phyloP scores from a whole-genome alignment of 495 filamentous ascomycete species.

The Penicillium macrosclerotiorum region DNA sequence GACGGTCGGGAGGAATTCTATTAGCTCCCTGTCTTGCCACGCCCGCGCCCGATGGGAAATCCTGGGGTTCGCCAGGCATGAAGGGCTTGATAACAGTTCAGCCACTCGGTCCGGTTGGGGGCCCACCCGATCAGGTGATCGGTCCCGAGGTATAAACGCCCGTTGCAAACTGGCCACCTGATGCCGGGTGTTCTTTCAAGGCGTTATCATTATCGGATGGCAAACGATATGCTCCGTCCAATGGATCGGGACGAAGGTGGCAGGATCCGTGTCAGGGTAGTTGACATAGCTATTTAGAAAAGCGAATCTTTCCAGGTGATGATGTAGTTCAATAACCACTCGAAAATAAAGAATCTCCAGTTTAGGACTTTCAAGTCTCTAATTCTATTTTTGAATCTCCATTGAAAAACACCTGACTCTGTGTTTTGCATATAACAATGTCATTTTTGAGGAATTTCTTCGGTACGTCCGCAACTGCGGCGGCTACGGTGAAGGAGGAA shows the following conservation, averaged over 20 bases:
- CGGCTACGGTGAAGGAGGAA: constrained; percentile 12
- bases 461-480: constrained; percentile 19
- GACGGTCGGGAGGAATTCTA: too few relatives aligned
- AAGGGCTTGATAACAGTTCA: too few relatives aligned
- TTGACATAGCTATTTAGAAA: constrained; percentile 20
- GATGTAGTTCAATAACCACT: constrained; percentile 9
- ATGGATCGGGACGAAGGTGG: constrained; percentile 7
- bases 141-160: constrained; percentile 21
- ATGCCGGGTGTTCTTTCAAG: constrained; percentile 4
- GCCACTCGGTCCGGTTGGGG: constrained; percentile 19
- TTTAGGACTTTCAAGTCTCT: not conserved
- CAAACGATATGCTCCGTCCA: constrained; percentile 6
- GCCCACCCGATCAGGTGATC: constrained; percentile 25
- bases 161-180: constrained; percentile 20
- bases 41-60: too few relatives aligned
- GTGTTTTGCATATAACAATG: constrained; percentile 15
- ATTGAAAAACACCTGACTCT: constrained; percentile 9
- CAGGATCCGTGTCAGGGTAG: constrained; percentile 7
- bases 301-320: constrained; percentile 2
- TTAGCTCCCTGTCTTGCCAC: too few relatives aligned
- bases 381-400: not conserved
- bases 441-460: constrained; percentile 32
- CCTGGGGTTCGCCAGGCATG: too few relatives aligned
- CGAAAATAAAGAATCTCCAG: not conserved
- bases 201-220: constrained; percentile 12